Evolutionary conservation across 2,329 filamentous ascomycete species (phyloP).

Genomic region (Atkinsonella texensis): DNA sequence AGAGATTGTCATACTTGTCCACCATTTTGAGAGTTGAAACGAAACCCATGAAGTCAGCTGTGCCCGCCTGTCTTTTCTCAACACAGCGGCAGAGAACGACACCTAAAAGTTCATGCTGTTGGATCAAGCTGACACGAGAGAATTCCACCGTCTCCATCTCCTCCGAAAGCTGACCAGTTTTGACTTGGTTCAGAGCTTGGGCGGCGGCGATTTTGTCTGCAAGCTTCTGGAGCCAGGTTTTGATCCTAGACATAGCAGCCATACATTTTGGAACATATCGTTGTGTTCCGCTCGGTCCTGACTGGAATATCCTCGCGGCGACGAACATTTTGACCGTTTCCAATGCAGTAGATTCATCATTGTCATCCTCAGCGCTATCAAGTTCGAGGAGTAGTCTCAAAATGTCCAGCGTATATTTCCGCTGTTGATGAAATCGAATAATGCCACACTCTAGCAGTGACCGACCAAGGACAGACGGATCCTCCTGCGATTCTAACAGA

Average conservation of each 20-base stretch:
- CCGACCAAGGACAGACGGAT: constrained; percentile 56
- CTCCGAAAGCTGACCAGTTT: constrained; percentile 40
- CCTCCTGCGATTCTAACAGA: constrained; percentile 60
- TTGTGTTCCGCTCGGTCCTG: constrained; percentile 30
- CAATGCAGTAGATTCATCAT: constrained; percentile 24
- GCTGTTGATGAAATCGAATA: constrained; percentile 77
- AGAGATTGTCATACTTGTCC: constrained; percentile 62
- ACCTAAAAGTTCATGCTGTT: constrained; percentile 81
- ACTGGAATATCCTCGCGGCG: constrained; percentile 20
- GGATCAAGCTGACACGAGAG: constrained; percentile 65
- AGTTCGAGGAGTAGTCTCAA: constrained; percentile 68
- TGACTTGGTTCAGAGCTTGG: constrained; percentile 57
- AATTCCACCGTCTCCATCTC: constrained; percentile 68
- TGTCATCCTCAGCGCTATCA: constrained; percentile 42
- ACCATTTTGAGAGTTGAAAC: constrained; percentile 54
- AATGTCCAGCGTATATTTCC: constrained; percentile 72
- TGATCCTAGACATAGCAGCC: constrained; percentile 62
- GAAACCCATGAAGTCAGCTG: constrained; percentile 63
- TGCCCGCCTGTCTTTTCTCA: constrained; percentile 58
- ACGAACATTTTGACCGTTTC: constrained; percentile 24
- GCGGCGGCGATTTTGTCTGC: constrained; percentile 65
- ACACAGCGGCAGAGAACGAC: constrained; percentile 71
- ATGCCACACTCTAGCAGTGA: constrained; percentile 67
- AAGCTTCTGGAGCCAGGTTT: constrained; percentile 63
- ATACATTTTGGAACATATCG: constrained; percentile 66